Evolutionary conservation across 139 green algal species (phyloP).

Genomic region (Volvox reticuliferus): DNA sequence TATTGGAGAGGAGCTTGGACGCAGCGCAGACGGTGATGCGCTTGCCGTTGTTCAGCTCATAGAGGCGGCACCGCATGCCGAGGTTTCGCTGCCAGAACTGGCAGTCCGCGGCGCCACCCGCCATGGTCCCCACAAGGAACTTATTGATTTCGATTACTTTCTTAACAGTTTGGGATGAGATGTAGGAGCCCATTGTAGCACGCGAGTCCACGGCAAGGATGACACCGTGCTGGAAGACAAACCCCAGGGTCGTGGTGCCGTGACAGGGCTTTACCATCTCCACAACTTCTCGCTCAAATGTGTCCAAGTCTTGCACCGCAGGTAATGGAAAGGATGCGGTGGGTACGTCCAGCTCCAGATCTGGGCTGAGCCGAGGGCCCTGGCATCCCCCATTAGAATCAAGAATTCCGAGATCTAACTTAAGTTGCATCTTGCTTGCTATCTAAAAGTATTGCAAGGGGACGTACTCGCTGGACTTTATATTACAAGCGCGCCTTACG

Average conservation of each 20-base stretch:
- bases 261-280: slow-evolving; percentile 97
- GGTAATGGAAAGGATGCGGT: slow-evolving; percentile 55
- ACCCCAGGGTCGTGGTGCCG: slow-evolving; percentile 98
- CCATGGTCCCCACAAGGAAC: slow-evolving; percentile 99
- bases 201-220: slow-evolving; percentile 99
- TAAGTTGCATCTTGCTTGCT: slow-evolving; percentile 34
- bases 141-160: slow-evolving; percentile 99
- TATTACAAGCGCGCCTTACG: neutral
- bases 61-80: slow-evolving; percentile 94
- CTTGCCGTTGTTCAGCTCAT: slow-evolving; percentile 96
- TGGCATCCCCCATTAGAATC: neutral
- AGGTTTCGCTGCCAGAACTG: slow-evolving; percentile 98
- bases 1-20: slow-evolving; percentile 98
- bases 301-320: slow-evolving; percentile 76
- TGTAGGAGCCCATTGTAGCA: slow-evolving; percentile 97
- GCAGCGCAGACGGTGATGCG: slow-evolving; percentile 96
- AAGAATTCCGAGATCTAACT: slow-evolving; percentile 30
- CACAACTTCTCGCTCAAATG: slow-evolving; percentile 94
- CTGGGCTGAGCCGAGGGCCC: neutral
- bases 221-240: slow-evolving; percentile 97
- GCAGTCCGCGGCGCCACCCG: slow-evolving; percentile 98
- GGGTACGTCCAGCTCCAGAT: neutral
- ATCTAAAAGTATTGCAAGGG: too few species aligned
- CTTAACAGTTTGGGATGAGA: slow-evolving; percentile 98
- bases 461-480: neutral